phyloP scores from a whole-genome alignment of 2,329 filamentous ascomycete species.

The Allantophomopsis cytisporea region DNA sequence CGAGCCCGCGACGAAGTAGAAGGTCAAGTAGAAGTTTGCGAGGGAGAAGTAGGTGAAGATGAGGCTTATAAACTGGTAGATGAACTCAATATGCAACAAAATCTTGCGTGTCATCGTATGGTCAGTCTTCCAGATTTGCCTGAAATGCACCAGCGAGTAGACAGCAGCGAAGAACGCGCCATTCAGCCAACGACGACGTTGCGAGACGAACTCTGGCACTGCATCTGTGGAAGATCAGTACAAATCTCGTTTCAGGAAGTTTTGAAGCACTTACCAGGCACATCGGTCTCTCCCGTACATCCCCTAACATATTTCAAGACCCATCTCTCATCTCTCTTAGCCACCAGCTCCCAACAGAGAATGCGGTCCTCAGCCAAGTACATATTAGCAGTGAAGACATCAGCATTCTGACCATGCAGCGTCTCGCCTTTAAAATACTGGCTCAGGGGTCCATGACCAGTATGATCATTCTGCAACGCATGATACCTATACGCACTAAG shows the following conservation, averaged over 20 bases:
- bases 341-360: constrained; percentile 87
- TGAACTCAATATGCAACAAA: constrained; percentile 83
- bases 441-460: constrained; percentile 84
- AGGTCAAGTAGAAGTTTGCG: constrained; percentile 97
- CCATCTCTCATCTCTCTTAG: constrained; percentile 90
- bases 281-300: constrained; percentile 94
- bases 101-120: constrained; percentile 83
- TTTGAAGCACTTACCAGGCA: constrained; percentile 58
- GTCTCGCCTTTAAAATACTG: constrained; percentile 99
- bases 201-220: constrained; percentile 93
- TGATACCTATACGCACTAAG: constrained; percentile 93
- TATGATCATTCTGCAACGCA: constrained; percentile 91
- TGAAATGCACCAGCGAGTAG: constrained; percentile 91
- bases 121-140: constrained; percentile 85
- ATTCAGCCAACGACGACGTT: constrained; percentile 93
- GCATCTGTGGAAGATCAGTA: constrained; percentile 42
- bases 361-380: constrained; percentile 85
- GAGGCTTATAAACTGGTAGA: constrained; percentile 88
- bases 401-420: constrained; percentile 86
- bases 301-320: constrained; percentile 96
- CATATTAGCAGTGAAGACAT: constrained; percentile 97
- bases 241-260: background rate
- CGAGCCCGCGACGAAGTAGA: constrained; percentile 94
- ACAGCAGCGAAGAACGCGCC: constrained; percentile 97
- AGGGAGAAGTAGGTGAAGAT: constrained; percentile 97